phyloP scores from a whole-genome alignment of 345 rosid genomes.

The Erysimum cheiranthoides region DNA sequence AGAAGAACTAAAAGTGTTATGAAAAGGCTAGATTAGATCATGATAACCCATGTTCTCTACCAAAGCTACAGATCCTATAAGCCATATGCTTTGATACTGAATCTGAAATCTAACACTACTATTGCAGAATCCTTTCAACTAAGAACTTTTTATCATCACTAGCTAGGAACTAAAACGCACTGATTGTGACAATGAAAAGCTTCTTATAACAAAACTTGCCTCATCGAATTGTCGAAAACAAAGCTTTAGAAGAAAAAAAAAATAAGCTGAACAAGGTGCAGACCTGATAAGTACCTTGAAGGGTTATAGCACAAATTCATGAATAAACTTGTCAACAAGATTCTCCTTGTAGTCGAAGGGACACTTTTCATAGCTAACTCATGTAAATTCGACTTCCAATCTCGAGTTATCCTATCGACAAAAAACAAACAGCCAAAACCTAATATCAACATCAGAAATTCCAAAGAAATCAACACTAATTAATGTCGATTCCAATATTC shows the following conservation, averaged over 20 bases:
- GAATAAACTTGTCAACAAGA: slow-evolving; percentile 62
- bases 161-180: neutral
- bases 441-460: neutral
- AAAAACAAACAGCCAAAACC: neutral
- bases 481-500: neutral
- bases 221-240: neutral
- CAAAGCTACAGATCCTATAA: neutral
- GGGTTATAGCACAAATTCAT: slow-evolving; percentile 63
- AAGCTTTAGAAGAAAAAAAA: slow-evolving; percentile 3
- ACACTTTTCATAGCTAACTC: slow-evolving; percentile 49
- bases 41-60: neutral
- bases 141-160: slow-evolving; percentile 6
- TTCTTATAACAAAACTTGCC: neutral
- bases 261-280: slow-evolving; percentile 56
- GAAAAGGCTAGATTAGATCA: neutral
- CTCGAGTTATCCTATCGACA: slow-evolving; percentile 46
- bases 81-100: neutral
- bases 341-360: slow-evolving; percentile 56
- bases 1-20: neutral
- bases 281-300: slow-evolving; percentile 98
- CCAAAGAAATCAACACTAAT: neutral
- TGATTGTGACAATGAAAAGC: neutral
- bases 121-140: neutral
- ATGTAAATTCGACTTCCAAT: slow-evolving; percentile 47
- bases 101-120: neutral